Evolutionary conservation across 1,284 basidiomycete species (phyloP).

Genomic region (Tremellales sp.): DNA sequence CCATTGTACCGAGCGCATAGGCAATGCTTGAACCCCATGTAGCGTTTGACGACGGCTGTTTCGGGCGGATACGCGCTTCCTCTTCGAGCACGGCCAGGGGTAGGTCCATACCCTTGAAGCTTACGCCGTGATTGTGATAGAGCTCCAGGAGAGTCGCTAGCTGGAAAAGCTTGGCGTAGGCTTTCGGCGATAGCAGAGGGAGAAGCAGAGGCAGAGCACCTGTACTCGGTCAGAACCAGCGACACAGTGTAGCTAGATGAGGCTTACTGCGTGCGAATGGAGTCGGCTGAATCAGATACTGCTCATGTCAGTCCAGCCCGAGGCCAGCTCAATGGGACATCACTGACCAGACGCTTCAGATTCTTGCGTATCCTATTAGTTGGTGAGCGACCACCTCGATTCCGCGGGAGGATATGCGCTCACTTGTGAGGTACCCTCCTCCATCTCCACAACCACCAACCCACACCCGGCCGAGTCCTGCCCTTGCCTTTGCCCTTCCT

Average conservation of each 20-base stretch:
- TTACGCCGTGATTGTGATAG: constrained; percentile 14
- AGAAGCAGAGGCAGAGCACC: constrained; percentile 32
- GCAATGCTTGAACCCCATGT: background rate
- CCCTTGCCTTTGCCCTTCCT: constrained; percentile 10
- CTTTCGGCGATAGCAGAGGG: constrained; percentile 40
- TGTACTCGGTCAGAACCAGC: constrained; percentile 7
- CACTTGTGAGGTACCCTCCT: constrained; percentile 34
- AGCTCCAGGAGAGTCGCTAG: constrained; percentile 28
- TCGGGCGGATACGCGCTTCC: constrained; percentile 22
- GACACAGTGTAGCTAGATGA: background rate
- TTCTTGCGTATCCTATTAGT: constrained; percentile 36
- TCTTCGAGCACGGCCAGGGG: constrained; percentile 23
- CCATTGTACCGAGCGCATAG: constrained; percentile 8
- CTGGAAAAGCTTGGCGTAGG: constrained; percentile 36
- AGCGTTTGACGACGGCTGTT: background rate
- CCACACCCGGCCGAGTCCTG: constrained; percentile 26
- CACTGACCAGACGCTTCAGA: constrained; percentile 34
- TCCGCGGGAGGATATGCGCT: constrained; percentile 3
- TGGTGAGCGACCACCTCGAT: background rate
- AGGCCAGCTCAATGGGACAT: background rate
- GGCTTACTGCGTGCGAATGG: constrained; percentile 31
- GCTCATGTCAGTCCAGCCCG: background rate
- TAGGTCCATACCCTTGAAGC: constrained; percentile 31
- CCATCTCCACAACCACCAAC: constrained; percentile 39
- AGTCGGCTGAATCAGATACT: constrained; percentile 42